Evolutionary conservation across 257 asterid species (phyloP).

Genomic region (Sherardia arvensis): DNA sequence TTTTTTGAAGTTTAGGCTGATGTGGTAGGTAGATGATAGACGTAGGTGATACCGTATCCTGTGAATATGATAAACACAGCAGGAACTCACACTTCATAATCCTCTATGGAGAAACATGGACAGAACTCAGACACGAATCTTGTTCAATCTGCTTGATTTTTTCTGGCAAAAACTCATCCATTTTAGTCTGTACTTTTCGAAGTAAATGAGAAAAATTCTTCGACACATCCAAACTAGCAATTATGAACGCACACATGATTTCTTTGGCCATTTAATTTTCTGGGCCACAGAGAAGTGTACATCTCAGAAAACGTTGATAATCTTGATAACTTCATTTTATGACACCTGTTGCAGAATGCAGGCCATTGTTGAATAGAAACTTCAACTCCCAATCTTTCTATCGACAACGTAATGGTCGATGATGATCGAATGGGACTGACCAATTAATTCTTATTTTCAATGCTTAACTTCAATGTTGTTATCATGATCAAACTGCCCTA

Average conservation of each 20-base stretch:
- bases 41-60: too few species aligned
- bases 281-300: not conserved
- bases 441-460: not conserved
- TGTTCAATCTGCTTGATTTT: too few species aligned
- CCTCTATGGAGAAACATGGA: too few species aligned
- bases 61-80: too few species aligned
- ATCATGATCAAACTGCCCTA: constrained; percentile 2
- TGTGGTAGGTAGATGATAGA: too few species aligned
- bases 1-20: too few species aligned
- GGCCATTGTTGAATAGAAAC: constrained; percentile 14
- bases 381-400: constrained; percentile 3
- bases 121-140: too few species aligned
- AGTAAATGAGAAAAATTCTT: too few species aligned
- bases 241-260: not conserved
- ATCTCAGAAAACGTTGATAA: constrained; percentile 5
- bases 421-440: not conserved
- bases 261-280: not conserved
- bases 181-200: too few species aligned
- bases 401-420: not conserved
- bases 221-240: not conserved
- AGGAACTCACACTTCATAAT: too few species aligned
- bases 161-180: too few species aligned
- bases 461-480: not conserved
- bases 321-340: not conserved
- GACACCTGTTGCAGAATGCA: constrained; percentile 18